A percentile compares a stretch with the other conserved stretches of the same genome.
These are phyloP conservation scores for Talaromyces islandicus DNA, from an alignment of 2,329 filamentous ascomycete species.

Conservation along the genomic window DNA sequence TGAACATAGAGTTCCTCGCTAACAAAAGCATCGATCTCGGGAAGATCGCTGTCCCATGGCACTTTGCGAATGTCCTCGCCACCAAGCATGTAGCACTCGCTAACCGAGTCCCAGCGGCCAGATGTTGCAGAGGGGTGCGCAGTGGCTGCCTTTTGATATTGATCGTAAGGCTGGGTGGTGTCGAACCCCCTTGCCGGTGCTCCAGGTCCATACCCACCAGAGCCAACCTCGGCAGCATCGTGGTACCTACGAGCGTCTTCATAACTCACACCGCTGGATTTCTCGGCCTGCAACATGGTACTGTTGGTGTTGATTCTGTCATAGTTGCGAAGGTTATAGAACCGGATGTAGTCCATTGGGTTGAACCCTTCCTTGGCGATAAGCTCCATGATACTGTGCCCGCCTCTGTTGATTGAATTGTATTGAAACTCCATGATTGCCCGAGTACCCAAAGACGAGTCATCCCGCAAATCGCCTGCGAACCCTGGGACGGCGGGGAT, in stretches of 20 bases:
- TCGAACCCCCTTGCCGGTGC: conserved; percentile 29
- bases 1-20: conserved; percentile 60
- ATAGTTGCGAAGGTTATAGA: conserved; percentile 92
- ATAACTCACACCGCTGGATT: conserved; percentile 39
- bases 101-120: conserved; percentile 68
- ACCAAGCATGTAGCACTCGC: conserved; percentile 75
- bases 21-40: conserved; percentile 58
- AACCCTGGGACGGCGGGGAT: conserved; percentile 93
- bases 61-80: conserved; percentile 64
- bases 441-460: conserved; percentile 76
- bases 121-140: conserved; percentile 47
- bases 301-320: conserved; percentile 67
- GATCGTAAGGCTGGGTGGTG: conserved; percentile 49
- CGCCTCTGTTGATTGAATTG: conserved; percentile 88
- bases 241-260: conserved; percentile 39
- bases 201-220: conserved; percentile 37
- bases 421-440: conserved; percentile 99
- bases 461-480: conserved; percentile 78
- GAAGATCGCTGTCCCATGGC: conserved; percentile 51
- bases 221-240: conserved; percentile 40
- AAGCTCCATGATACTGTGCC: conserved; percentile 81
- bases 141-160: conserved; percentile 60
- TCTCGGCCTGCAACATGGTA: conserved; percentile 31
- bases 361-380: conserved; percentile 71
- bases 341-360: conserved; percentile 75